Evolutionary conservation across 495 filamentous ascomycete species (phyloP).

Genomic region (Penicillium crystallinum): DNA sequence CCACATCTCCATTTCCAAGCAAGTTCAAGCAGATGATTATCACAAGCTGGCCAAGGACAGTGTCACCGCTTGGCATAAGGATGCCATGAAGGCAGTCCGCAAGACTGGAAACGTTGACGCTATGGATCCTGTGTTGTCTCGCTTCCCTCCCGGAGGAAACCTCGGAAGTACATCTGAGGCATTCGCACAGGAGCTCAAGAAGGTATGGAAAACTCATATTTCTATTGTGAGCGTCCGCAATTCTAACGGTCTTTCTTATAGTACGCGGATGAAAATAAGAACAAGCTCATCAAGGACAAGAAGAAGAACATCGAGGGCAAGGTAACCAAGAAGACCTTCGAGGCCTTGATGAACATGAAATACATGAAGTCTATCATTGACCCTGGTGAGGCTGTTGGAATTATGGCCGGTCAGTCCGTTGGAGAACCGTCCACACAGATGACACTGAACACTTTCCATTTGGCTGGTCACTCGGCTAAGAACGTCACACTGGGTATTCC

Average conservation of each 20-base stretch:
- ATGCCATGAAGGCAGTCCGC: conserved; percentile 70
- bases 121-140: conserved; percentile 71
- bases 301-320: conserved; percentile 52
- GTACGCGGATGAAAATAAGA: conserved; percentile 73
- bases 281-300: conserved; percentile 73
- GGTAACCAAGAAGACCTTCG: conserved; percentile 68
- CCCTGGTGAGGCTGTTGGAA: conserved; percentile 95
- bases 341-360: conserved; percentile 79
- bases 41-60: conserved; percentile 48
- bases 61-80: conserved; percentile 55
- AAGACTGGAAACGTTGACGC: conserved; percentile 62
- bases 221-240: neutral
- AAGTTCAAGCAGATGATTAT: conserved; percentile 48
- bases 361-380: conserved; percentile 92
- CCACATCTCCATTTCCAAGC: conserved; percentile 49
- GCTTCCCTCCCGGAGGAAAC: conserved; percentile 68
- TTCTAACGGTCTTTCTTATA: conserved; percentile 27
- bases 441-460: conserved; percentile 99
- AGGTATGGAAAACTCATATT: conserved; percentile 32
- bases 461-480: conserved; percentile 95
- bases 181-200: conserved; percentile 61
- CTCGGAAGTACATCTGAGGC: conserved; percentile 85
- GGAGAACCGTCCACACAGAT: conserved; percentile 98
- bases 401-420: conserved; percentile 93
- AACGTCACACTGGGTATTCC: conserved; percentile 99